Evolutionary conservation across 2,329 filamentous ascomycete genomes (phyloP), one percentile per base, ranked within the genome.

Genomic region (Penicillium sp.): DNA sequence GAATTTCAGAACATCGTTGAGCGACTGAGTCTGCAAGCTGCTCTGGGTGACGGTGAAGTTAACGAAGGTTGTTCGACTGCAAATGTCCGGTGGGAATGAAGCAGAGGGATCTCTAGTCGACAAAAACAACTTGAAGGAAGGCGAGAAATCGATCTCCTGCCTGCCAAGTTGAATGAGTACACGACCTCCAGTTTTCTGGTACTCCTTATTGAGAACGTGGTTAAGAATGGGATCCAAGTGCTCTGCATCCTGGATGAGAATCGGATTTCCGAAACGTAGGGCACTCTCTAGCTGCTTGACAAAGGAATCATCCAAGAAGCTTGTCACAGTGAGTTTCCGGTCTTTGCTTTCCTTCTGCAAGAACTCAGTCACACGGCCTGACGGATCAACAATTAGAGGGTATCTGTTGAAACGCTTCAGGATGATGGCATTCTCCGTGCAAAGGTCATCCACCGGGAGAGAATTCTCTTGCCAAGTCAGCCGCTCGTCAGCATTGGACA

Each of bases 1-100:
- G 10, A 90, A 95, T 68, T 97, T 97, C 59, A 98, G 79, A 21
- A 97, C 93, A 50, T 98, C 90, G 55, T 96, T 96, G 53, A 98
- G 80, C 1, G 93, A 96, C 68, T 98, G 93, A 2, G 93, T 97
- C 71, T 95, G 93, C 60, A 98, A 77, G 75, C 91, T 97, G 78
- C 93, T 96, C 71, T 97, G 91, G 4, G 93, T 98, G 48, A 98
- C 91, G 1, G 94, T 97, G 57, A 98, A 98, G 71, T 98, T 98
- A 77, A 98, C 93, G 69, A 98, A 95, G 0, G 94, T 98, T 5
- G 93, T 97, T 59, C 94, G 81, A 75, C 89, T 95, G 80, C 94
- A 98, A 50, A 98, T 88, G 62, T 98, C 93, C 0, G 93, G 94
- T 6, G 93, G 83, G 64, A 98, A 98, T 6, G 84, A 87, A 17